Conservation (phyloP, 257 asterid genomes). For the Przewalskia tangutica region DNA sequence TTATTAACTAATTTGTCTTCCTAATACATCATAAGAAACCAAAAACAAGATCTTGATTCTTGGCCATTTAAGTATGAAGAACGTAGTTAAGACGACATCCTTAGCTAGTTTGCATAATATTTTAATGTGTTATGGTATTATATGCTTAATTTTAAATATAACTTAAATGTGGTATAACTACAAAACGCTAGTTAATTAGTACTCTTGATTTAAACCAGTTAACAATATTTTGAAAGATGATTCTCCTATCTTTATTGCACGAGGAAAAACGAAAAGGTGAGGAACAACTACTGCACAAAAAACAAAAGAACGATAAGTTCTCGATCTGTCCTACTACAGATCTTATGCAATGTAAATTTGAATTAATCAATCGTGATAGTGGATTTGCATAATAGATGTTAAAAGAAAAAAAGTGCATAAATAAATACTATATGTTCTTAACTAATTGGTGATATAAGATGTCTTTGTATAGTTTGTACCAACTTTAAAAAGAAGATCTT, state of each 20-base stretch:
- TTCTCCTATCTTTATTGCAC: not conserved
- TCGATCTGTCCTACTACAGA: not conserved
- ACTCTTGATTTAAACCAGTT: not conserved
- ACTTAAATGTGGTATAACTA: no score
- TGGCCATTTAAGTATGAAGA: not conserved
- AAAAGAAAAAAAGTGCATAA: not conserved
- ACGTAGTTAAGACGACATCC: not conserved
- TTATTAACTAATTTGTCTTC: not conserved
- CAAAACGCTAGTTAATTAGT: no score
- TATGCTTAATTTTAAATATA: no score
- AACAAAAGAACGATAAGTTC: not conserved
- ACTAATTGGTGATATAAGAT: not conserved
- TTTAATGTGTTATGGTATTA: not conserved
- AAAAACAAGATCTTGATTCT: not conserved
- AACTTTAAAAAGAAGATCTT: not conserved
- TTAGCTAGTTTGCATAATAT: not conserved
- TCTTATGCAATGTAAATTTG: not conserved
- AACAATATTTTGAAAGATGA: not conserved
- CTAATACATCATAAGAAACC: not conserved
- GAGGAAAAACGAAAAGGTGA: not conserved
- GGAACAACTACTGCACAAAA: not conserved
- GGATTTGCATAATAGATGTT: not conserved
- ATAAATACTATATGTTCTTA: not conserved
- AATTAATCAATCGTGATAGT: not conserved
- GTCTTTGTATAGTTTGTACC: not conserved